Conservation (phyloP, 73 alveolate genomes). For the Paramecium bursaria region DNA sequence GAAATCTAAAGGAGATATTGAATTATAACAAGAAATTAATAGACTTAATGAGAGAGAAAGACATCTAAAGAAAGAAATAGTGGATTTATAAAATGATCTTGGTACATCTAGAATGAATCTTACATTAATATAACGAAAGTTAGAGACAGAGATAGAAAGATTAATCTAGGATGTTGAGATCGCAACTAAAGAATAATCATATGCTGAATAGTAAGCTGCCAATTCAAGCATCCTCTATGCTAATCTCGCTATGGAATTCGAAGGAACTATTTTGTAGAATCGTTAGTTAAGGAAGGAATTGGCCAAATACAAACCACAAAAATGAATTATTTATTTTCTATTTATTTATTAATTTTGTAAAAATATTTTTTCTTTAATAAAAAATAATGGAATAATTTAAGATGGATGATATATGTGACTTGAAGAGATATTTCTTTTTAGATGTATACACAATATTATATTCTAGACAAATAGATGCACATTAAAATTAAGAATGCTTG, state of each 20-base stretch:
- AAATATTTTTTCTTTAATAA: no score
- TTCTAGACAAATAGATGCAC: conserved; percentile 3
- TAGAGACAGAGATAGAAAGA: neutral
- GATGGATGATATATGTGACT: no score
- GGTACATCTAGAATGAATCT: neutral
- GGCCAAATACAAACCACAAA: no score
- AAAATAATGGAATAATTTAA: no score
- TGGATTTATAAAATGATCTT: conserved; percentile 37
- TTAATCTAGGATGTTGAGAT: neutral
- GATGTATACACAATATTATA: no score
- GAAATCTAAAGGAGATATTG: conserved; percentile 50
- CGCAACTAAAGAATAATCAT: conserved; percentile 23
- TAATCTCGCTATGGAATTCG: conserved; percentile 48
- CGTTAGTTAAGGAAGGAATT: no score
- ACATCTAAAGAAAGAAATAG: conserved; percentile 6
- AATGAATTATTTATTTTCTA: no score
- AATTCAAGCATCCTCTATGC: conserved; percentile 35
- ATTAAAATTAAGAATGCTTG: conserved; percentile 3
- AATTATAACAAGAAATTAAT: conserved; percentile 37
- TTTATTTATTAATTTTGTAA: no score
- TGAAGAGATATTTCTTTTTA: no score
- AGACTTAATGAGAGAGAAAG: conserved; percentile 56
- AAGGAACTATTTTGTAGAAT: conserved; percentile 7
- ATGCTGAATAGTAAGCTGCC: conserved; percentile 44
- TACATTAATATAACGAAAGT: neutral